Evolutionary conservation across 305 asterid species (phyloP), one percentile per base, ranked within the genome.

Genomic region (Rubia balearica): DNA sequence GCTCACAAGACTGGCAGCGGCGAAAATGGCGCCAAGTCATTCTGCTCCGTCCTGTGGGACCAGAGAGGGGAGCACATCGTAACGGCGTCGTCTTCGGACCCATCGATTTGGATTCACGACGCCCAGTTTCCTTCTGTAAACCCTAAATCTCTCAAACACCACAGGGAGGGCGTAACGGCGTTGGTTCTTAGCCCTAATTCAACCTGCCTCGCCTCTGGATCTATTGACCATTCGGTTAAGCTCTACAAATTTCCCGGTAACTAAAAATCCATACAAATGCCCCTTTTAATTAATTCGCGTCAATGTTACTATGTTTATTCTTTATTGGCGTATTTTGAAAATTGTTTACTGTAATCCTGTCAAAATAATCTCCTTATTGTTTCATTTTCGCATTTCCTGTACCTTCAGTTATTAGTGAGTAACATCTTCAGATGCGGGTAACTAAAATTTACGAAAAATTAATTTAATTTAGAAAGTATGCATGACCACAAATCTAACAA

Each of bases 241-340:
- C 96, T 95, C 74, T 95, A 88, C 78, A 94, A 91, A 82, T 94
- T 94, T 57, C 99, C 99, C 0, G 88, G 99, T 91, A 85, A 76
- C 45, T 40, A 5, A 6, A 30, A 49, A 8, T 68, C 11, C 14
- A 1, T 9, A 30, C 5, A 24, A 27, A 27, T 27, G 22, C 3
- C 10, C 13, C 17, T 14, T 49, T 67, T 5, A 51, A 4, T 3
- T 21, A 8, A 57, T 57, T 57, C 36, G 14, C 13, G 33, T 56
- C 57, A 51, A 17, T 51, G 57, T 13, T 51, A 16, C 22, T 51
- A 17, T 51, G 22, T 51, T 51, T 51, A 24, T 24, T 24, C 24
- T 24, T 24, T 24, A 16, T 51, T 10, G 53, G 17, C 17, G 53
- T 4, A 46, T 46, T 8, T 7, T 48, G 55, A 48, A 17, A 14